These are phyloP conservation scores for Stentor coeruleus DNA, from an alignment of 73 alveolate species.

Conservation along the genomic window DNA sequence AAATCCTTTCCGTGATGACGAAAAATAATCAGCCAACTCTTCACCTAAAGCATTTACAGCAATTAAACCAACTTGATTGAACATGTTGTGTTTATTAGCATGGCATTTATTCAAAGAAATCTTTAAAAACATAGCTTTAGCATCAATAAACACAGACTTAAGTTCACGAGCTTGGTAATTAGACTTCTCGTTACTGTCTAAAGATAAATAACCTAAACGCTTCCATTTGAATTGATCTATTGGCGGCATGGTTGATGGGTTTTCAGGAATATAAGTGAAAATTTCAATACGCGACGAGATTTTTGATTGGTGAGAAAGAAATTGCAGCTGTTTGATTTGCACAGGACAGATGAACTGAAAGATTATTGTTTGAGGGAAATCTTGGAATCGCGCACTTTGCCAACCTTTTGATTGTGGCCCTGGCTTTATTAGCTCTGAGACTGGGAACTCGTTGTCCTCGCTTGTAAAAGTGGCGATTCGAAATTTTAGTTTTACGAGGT, in stretches of 20 bases:
- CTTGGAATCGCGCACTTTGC: slow-evolving; percentile 85
- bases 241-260: not conserved
- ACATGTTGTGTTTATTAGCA: slow-evolving; percentile 77
- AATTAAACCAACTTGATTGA: slow-evolving; percentile 86
- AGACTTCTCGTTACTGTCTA: slow-evolving; percentile 96
- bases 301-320: slow-evolving; percentile 85
- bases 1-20: not conserved
- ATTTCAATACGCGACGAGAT: slow-evolving; percentile 60
- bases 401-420: slow-evolving; percentile 88
- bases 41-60: slow-evolving; percentile 87
- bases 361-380: slow-evolving; percentile 80
- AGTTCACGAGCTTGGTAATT: slow-evolving; percentile 98
- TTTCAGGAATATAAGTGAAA: slow-evolving; percentile 22
- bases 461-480: slow-evolving; percentile 41
- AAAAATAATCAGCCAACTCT: slow-evolving; percentile 19
- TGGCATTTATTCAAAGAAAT: slow-evolving; percentile 78
- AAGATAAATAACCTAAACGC: slow-evolving; percentile 94
- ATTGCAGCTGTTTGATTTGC: slow-evolving; percentile 72
- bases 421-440: slow-evolving; percentile 80
- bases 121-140: slow-evolving; percentile 58
- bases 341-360: slow-evolving; percentile 67
- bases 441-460: slow-evolving; percentile 90
- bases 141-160: slow-evolving; percentile 81
- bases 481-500: slow-evolving; percentile 46
- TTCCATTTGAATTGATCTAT: slow-evolving; percentile 77